A percentile compares a stretch with the other conserved stretches of the same genome.
These are phyloP conservation scores for Metarhizium guizhouense DNA, from an alignment of 2,329 filamentous ascomycete species.

Conservation along the genomic window DNA sequence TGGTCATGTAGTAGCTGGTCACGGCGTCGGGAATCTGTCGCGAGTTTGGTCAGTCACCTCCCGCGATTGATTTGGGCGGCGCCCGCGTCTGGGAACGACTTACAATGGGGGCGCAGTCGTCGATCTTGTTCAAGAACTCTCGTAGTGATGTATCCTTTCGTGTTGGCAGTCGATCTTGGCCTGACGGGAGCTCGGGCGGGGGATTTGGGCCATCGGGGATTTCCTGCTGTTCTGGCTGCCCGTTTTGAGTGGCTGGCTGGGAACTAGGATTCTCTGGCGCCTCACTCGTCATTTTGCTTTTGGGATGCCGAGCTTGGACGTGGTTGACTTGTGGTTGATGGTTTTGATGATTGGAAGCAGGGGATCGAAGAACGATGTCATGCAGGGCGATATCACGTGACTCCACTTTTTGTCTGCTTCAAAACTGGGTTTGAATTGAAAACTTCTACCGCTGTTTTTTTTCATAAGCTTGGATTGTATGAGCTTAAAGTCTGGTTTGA, in stretches of 20 bases:
- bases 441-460: not conserved
- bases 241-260: slow-evolving; percentile 18
- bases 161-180: slow-evolving; percentile 57
- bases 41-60: not conserved
- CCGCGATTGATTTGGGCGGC: too few species aligned
- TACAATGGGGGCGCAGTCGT: slow-evolving; percentile 96
- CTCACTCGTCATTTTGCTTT: slow-evolving; percentile 30
- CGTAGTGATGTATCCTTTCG: slow-evolving; percentile 89
- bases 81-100: slow-evolving; percentile 18
- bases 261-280: slow-evolving; percentile 24
- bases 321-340: slow-evolving; percentile 1
- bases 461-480: not conserved
- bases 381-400: not conserved
- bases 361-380: not conserved
- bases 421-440: not conserved
- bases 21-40: slow-evolving; percentile 89
- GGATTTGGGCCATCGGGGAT: slow-evolving; percentile 9
- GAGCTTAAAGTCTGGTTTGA: not conserved
- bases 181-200: slow-evolving; percentile 35
- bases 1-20: slow-evolving; percentile 95
- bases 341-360: not conserved
- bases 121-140: slow-evolving; percentile 93
- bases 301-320: slow-evolving; percentile 5
- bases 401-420: not conserved
- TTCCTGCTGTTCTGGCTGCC: slow-evolving; percentile 13